These are phyloP conservation scores for Aspergillus terreus DNA, from an alignment of 2,329 filamentous ascomycete species.

Conservation along the genomic window DNA sequence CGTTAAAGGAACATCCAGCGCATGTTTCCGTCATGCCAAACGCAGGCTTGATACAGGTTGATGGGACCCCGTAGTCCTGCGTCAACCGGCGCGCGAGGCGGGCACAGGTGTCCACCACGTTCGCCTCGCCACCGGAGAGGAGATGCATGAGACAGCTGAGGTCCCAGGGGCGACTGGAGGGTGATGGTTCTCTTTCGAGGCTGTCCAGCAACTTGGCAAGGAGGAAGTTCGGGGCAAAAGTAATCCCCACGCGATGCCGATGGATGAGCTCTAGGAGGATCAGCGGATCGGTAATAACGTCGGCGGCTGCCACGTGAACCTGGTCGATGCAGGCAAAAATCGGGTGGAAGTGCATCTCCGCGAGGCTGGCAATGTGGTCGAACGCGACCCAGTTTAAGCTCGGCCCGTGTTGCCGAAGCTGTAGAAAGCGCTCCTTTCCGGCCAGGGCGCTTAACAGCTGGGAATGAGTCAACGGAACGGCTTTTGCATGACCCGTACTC, in stretches of 20 bases:
- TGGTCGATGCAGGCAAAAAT: slow-evolving; percentile 22
- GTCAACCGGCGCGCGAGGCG: slow-evolving; percentile 23
- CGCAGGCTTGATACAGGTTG: slow-evolving; percentile 34
- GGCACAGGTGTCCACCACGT: slow-evolving; percentile 34
- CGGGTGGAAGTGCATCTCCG: slow-evolving; percentile 52
- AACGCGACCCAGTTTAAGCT: slow-evolving; percentile 51
- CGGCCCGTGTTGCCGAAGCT: slow-evolving; percentile 25
- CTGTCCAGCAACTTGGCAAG: slow-evolving; percentile 10
- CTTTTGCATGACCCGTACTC: slow-evolving; percentile 50
- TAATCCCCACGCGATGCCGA: slow-evolving; percentile 27
- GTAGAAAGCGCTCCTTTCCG: slow-evolving; percentile 35
- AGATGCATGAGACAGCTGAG: slow-evolving; percentile 5
- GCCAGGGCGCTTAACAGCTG: slow-evolving; percentile 42
- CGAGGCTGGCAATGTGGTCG: slow-evolving; percentile 53
- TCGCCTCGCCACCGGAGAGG: slow-evolving; percentile 47
- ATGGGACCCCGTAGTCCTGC: slow-evolving; percentile 30
- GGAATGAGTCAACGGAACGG: slow-evolving; percentile 42
- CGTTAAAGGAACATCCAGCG: slow-evolving; percentile 46
- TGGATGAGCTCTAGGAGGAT: slow-evolving; percentile 41
- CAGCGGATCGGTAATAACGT: slow-evolving; percentile 28
- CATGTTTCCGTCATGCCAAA: slow-evolving; percentile 48
- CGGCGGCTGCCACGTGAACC: slow-evolving; percentile 15
- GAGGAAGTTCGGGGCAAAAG: slow-evolving; percentile 26
- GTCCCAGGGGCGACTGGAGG: background rate
- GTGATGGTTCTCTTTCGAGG: background rate